These are phyloP conservation scores for Posidonia australis DNA, from an alignment of 106 monocot genomes.

Conservation along the genomic window DNA sequence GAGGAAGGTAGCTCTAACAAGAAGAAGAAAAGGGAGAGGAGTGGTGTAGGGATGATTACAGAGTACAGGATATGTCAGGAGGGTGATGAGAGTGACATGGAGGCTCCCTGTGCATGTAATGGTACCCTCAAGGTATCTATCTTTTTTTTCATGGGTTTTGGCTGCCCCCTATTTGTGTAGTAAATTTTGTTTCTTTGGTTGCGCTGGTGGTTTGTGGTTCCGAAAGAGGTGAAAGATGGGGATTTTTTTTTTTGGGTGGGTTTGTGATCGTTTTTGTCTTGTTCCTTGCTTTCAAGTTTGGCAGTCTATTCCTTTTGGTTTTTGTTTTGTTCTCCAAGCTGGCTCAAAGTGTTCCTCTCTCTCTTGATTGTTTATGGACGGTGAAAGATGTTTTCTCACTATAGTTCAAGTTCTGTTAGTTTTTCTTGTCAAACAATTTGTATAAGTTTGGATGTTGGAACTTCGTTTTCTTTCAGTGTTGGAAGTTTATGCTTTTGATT, in stretches of 20 bases:
- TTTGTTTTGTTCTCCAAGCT: no score
- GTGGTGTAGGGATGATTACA: slow-evolving; percentile 14
- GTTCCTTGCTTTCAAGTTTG: no score
- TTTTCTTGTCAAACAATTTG: no score
- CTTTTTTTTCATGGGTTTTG: not conserved
- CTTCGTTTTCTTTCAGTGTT: no score
- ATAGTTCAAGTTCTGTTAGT: no score
- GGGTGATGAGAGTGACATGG: slow-evolving; percentile 71
- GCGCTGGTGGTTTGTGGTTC: not conserved
- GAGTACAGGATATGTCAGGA: slow-evolving; percentile 87
- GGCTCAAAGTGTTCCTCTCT: no score
- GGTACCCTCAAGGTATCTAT: slow-evolving; percentile 78
- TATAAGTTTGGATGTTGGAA: no score
- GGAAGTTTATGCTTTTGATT: no score
- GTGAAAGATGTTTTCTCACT: no score
- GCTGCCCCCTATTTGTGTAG: not conserved
- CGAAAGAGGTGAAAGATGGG: not conserved
- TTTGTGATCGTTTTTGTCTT: not conserved
- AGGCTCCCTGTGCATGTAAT: slow-evolving; percentile 74
- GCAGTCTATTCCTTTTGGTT: no score
- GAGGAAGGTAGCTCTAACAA: slow-evolving; percentile 24
- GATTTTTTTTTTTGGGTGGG: not conserved
- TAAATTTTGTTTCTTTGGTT: not conserved
- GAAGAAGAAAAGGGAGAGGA: slow-evolving; percentile 11
- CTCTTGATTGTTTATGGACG: no score